Evolutionary conservation across 768 basidiomycete species (phyloP).

Genomic region (Termitomyces sp.): DNA sequence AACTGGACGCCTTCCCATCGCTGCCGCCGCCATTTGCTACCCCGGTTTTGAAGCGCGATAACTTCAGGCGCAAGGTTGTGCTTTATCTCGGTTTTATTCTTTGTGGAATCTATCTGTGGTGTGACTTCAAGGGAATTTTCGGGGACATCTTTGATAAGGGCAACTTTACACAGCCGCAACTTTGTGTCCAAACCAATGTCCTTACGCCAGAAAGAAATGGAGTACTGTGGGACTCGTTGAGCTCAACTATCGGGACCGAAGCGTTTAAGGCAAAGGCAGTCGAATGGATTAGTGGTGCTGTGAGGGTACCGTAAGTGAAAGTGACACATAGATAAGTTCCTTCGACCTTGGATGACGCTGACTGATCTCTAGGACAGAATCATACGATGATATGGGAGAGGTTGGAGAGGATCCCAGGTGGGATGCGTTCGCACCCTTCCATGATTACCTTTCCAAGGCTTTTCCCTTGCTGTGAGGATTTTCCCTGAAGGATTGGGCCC

Average conservation of each 20-base stretch:
- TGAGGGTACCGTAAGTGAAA: slow-evolving; percentile 36
- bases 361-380: slow-evolving; percentile 38
- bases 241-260: slow-evolving; percentile 25
- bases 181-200: slow-evolving; percentile 32
- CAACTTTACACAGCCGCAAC: not conserved
- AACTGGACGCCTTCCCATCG: not conserved
- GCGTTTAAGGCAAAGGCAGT: slow-evolving; percentile 36
- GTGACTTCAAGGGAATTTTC: not conserved
- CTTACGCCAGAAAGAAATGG: slow-evolving; percentile 35
- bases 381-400: slow-evolving; percentile 43
- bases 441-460: slow-evolving; percentile 43
- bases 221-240: slow-evolving; percentile 30
- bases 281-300: slow-evolving; percentile 45
- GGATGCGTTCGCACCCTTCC: slow-evolving; percentile 49
- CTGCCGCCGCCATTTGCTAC: not conserved
- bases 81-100: slow-evolving; percentile 2
- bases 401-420: slow-evolving; percentile 49
- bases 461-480: slow-evolving; percentile 60
- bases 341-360: not conserved
- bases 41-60: not conserved
- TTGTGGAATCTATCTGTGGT: slow-evolving; percentile 8
- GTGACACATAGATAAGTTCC: not conserved
- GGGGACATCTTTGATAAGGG: not conserved
- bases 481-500: not conserved
- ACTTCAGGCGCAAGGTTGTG: not conserved